phyloP scores from a whole-genome alignment of 106 monocot species.

The Dioscorea dumetorum region DNA sequence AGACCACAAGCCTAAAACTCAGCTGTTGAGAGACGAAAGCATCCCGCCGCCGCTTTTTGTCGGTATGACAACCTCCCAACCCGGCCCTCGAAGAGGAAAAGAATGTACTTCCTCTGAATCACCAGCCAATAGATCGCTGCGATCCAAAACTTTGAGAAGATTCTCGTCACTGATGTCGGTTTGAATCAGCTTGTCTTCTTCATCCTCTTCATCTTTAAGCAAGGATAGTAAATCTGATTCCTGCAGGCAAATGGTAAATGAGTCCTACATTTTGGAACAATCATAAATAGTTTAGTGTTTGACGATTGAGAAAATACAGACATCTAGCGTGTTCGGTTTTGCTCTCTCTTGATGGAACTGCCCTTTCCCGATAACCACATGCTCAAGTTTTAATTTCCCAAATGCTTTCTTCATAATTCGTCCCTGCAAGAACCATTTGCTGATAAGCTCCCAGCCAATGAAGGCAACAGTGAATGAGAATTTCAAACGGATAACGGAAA shows the following conservation, averaged over 20 bases:
- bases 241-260: slow-evolving; percentile 13
- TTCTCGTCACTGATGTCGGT: slow-evolving; percentile 77
- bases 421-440: slow-evolving; percentile 29
- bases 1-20: neutral
- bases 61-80: slow-evolving; percentile 88
- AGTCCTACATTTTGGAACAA: no score
- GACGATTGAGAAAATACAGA: slow-evolving; percentile 8
- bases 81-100: slow-evolving; percentile 72
- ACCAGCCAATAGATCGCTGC: slow-evolving; percentile 44
- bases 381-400: slow-evolving; percentile 81
- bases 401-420: slow-evolving; percentile 86
- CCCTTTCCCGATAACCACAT: slow-evolving; percentile 91
- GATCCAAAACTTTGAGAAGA: slow-evolving; percentile 55
- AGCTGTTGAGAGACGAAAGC: slow-evolving; percentile 64
- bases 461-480: no score
- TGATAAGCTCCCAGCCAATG: no score
- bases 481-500: no score
- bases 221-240: slow-evolving; percentile 70
- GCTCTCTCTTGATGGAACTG: slow-evolving; percentile 80
- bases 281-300: no score
- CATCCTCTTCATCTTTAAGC: slow-evolving; percentile 64
- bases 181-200: slow-evolving; percentile 73
- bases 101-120: neutral
- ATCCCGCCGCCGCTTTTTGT: slow-evolving; percentile 52
- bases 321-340: slow-evolving; percentile 60